Base-by-base conservation (phyloP, 2,329 filamentous ascomycete species). In the Pleurostoma richardsiae region DNA sequence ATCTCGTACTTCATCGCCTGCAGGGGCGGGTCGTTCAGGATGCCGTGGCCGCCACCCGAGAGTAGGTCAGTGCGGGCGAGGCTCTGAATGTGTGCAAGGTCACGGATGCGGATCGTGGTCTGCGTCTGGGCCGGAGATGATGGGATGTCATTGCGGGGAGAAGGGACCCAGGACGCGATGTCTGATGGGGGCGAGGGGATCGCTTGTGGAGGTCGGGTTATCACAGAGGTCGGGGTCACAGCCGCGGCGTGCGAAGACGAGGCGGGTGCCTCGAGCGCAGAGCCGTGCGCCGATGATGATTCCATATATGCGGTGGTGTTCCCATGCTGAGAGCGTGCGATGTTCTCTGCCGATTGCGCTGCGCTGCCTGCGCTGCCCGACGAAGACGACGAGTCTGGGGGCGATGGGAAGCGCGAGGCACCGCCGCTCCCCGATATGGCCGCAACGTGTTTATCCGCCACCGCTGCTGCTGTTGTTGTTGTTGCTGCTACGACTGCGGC, bases 81-180 rank as follows among this genome's bases (percentile, higher is more conserved):
- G 61, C 82, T 90, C 63, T 94, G 88, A 51, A 99, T 92, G 61
- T 99, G 94, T 39, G 86, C 86, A 43, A 99, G 74, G 64, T 96
- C 90, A 59, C 88, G 87, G 40, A 99, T 84, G 62, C 88, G 86
- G 60, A 97, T 88, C 4, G 77, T 77, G 8, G 66, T 71, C 45
- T 77, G 74, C 44, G 67, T 63, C 48, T 68, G 65, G 7, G 62
- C 60, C 26, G 66, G 61, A 3, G 69, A 62, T 45, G 65, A 60
- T 58, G 45, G 64, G 57, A 52, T 56, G 51, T 39, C 56, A 44
- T 53, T 52, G 54, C 30, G 49, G 43, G 42, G 52, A 36, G 42
- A 49, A 5, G 57, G 49, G 27, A 43, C 44, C 53, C 56, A 58
- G 38, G 49, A 52, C 30, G 60, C 55, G 44, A 54, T 49, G 48